phyloP scores from a whole-genome alignment of 352 stramenopile genomes.

The Blastocystis sp. region DNA sequence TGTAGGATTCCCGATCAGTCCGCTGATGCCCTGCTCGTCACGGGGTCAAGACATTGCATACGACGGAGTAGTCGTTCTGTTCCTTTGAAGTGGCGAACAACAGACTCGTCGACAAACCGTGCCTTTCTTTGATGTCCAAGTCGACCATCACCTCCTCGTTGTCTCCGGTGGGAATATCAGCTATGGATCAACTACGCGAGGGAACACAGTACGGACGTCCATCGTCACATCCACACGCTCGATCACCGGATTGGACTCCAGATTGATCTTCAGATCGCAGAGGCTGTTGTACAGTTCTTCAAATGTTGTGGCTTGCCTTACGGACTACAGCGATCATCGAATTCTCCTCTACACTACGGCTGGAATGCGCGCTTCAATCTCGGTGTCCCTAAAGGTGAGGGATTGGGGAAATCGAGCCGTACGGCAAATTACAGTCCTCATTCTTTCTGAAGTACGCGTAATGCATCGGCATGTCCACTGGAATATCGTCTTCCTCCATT shows the following conservation, averaged over 20 bases:
- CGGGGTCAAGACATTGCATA: neutral
- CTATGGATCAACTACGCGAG: neutral
- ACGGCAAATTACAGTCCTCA: constrained; percentile 41
- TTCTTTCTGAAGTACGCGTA: constrained; percentile 37
- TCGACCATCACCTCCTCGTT: constrained; percentile 32
- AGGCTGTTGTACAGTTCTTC: constrained; percentile 32
- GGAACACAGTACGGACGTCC: constrained; percentile 34
- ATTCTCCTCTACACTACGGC: neutral
- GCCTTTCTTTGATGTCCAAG: constrained; percentile 28
- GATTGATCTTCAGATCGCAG: constrained; percentile 26
- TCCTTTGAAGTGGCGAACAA: neutral
- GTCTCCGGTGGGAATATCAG: constrained; percentile 14
- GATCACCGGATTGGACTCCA: constrained; percentile 25
- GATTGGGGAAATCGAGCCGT: neutral
- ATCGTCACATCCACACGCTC: constrained; percentile 41
- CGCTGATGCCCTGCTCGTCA: neutral
- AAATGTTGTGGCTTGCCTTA: constrained; percentile 47
- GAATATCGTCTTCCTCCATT: constrained; percentile 32
- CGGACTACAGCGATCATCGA: neutral
- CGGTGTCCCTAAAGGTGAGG: constrained; percentile 10
- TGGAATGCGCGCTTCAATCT: constrained; percentile 36
- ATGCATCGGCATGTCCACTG: constrained; percentile 44
- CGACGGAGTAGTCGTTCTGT: constrained; percentile 19
- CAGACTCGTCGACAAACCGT: neutral
- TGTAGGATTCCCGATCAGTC: constrained; percentile 21